Conservation (phyloP, 768 basidiomycete species). For the Calocybe gangraenosa region DNA sequence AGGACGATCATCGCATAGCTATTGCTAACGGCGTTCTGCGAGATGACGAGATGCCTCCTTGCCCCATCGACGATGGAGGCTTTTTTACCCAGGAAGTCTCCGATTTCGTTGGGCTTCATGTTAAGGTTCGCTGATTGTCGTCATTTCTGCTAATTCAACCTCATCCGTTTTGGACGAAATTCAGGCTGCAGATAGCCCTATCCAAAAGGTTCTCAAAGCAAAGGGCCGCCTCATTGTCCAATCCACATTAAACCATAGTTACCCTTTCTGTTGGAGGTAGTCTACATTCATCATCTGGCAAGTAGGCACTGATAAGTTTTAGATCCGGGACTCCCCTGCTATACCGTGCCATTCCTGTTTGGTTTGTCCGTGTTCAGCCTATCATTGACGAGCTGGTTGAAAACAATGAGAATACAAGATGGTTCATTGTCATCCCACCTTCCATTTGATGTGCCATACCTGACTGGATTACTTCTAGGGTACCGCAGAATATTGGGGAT, state of each 20-base stretch:
- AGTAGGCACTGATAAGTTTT: not conserved
- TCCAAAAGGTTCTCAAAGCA: conserved; percentile 85
- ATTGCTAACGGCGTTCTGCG: conserved; percentile 79
- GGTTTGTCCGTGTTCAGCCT: conserved; percentile 90
- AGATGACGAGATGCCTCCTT: conserved; percentile 91
- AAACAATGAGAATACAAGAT: conserved; percentile 88
- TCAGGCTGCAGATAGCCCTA: conserved; percentile 92
- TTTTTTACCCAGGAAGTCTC: conserved; percentile 85
- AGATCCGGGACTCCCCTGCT: conserved; percentile 95
- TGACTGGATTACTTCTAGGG: conserved; percentile 48
- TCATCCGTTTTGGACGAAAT: not conserved
- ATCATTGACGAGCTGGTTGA: conserved; percentile 82
- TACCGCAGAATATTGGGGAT: conserved; percentile 87
- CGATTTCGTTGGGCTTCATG: conserved; percentile 83
- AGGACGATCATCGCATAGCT: conserved; percentile 95
- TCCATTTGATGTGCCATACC: not conserved
- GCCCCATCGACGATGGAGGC: conserved; percentile 89
- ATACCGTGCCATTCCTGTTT: conserved; percentile 92
- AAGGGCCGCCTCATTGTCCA: conserved; percentile 87
- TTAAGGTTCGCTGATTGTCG: conserved; percentile 60
- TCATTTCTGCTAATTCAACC: conserved; percentile 2
- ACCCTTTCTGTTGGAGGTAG: conserved; percentile 97
- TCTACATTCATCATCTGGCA: conserved; percentile 1
- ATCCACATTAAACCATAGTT: conserved; percentile 82
- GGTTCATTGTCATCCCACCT: conserved; percentile 42